Evolutionary conservation across 306 rosid genomes (phyloP).

Genomic region (Neltuma alba): DNA sequence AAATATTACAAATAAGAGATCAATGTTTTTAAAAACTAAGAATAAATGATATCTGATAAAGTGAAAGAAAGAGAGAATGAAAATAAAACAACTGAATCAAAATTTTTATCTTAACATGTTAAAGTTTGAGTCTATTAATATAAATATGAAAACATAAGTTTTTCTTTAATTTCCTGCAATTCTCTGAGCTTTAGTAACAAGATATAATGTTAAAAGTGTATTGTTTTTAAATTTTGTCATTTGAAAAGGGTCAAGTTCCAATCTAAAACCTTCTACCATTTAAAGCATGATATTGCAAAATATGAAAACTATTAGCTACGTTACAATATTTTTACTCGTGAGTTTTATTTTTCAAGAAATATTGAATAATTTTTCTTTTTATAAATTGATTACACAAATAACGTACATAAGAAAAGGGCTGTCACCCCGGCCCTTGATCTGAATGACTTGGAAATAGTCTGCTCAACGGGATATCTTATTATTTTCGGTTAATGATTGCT

Average conservation of each 20-base stretch:
- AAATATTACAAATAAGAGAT: not conserved
- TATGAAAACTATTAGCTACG: not conserved
- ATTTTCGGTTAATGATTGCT: not conserved
- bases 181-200: not conserved
- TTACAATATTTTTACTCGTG: too few species aligned
- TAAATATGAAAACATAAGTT: not conserved
- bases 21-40: not conserved
- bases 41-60: not conserved
- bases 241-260: not conserved
- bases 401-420: too few species aligned
- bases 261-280: not conserved
- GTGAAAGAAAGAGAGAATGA: not conserved
- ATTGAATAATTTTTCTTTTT: not conserved
- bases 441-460: not conserved
- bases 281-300: not conserved
- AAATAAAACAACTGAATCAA: not conserved
- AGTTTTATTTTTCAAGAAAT: not conserved
- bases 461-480: not conserved
- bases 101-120: not conserved
- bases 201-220: not conserved
- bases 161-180: not conserved
- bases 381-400: too few species aligned
- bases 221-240: not conserved
- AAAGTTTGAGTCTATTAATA: not conserved
- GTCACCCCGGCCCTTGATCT: not conserved